Evolutionary conservation across 1,284 basidiomycete genomes (phyloP), one percentile per base, ranked within the genome.

Genomic region (Cryptococcus depauperatus): DNA sequence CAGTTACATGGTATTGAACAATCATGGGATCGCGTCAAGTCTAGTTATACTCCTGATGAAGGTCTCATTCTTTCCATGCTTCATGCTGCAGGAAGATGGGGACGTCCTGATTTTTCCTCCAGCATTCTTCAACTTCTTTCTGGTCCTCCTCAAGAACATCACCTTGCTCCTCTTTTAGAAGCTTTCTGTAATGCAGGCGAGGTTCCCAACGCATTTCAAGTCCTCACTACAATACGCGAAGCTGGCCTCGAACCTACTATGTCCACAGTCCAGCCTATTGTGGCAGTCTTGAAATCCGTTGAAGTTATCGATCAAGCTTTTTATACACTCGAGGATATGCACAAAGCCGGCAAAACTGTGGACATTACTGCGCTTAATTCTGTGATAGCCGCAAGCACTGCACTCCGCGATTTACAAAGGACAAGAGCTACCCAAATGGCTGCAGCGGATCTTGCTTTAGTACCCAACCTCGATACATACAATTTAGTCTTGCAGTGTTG

Each of bases 361-460:
- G 79, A 84, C 55, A 59, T 79, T 11, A 68, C 75, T 27, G 76
- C 79, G 8, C 65, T 86, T 48, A 85, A 85, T 58, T 74, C 78
- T 25, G 62, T 89, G 47, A 72, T 90, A 45, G 73, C 76, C 48
- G 85, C 84, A 0, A 76, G 79, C 0, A 71, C 80, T 30, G 57
- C 65, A n/a, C 68, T 81, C 2, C 74, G 75, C 10, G 86, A 89
- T 64, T 67, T 90, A 7, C 81, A 83, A 52, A 82, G 85, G 23
- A 84, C 83, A 0, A 69, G 90, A 39, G 83, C 83, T 5, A 79
- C 81, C 7, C 88, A 86, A 74, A 79, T 81, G 53, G 77, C 77
- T 13, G 75, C 79, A 29, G 37, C 69, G 0, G 76, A 80, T 23
- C 77, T 85, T 46, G 73, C 68, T 18, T 69, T 82, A 51, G 65